Evolutionary conservation across 2,329 filamentous ascomycete species (phyloP).

Genomic region (Colletotrichum higginsianum): DNA sequence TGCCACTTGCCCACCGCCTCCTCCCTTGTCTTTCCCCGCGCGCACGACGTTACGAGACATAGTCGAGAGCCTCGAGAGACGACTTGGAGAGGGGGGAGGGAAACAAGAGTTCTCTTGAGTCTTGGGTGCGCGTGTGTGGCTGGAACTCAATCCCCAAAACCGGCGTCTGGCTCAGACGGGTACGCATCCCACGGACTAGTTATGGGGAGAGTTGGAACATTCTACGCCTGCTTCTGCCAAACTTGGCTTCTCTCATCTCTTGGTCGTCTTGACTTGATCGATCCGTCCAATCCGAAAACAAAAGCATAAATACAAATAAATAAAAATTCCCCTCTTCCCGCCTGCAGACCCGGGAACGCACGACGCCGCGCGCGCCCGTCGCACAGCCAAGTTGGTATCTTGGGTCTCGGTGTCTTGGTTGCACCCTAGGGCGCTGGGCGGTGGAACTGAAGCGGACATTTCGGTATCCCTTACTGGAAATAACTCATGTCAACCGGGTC

Average conservation of each 20-base stretch:
- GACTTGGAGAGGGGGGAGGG: too few relatives aligned
- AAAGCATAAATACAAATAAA: too few relatives aligned
- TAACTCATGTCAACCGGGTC: background rate
- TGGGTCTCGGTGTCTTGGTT: background rate
- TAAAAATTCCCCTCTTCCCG: background rate
- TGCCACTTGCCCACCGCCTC: background rate
- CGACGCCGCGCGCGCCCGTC: background rate
- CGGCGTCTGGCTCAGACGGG: background rate
- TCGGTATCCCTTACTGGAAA: background rate
- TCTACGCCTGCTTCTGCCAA: background rate
- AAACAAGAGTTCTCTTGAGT: background rate
- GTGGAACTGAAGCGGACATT: background rate
- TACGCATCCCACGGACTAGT: background rate
- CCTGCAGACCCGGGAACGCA: background rate
- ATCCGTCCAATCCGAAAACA: background rate
- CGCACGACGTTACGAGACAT: background rate
- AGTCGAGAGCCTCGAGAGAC: too few relatives aligned
- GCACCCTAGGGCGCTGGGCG: background rate
- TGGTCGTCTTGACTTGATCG: background rate
- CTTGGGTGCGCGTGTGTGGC: background rate
- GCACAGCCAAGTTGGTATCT: background rate
- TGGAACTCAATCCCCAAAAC: background rate
- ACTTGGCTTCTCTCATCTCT: background rate
- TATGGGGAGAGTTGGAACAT: constrained; percentile 5
- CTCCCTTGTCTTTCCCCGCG: background rate